A percentile compares a stretch with the other conserved stretches of the same genome.
phyloP scores from a whole-genome alignment of 2,329 filamentous ascomycete species.

The Alternaria sp. region DNA sequence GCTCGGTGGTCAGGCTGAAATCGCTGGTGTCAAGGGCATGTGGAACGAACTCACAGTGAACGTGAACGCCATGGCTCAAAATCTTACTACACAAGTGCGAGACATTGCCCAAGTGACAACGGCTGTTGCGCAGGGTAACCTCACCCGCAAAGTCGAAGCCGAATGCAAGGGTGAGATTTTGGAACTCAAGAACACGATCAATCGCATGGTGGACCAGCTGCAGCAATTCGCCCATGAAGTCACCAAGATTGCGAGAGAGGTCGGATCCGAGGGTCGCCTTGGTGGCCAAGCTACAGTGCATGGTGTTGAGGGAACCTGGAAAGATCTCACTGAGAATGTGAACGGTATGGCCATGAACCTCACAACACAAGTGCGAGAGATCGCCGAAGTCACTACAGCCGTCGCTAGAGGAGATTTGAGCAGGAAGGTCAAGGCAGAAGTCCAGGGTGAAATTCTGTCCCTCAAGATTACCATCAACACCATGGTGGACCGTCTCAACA shows the following conservation, averaged over 20 bases:
- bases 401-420: slow-evolving; percentile 60
- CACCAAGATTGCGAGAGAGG: slow-evolving; percentile 59
- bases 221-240: slow-evolving; percentile 61
- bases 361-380: slow-evolving; percentile 60
- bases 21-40: slow-evolving; percentile 69
- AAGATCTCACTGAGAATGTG: slow-evolving; percentile 61
- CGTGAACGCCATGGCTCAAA: slow-evolving; percentile 62
- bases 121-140: slow-evolving; percentile 58
- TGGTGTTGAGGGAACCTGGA: slow-evolving; percentile 61
- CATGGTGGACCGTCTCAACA: slow-evolving; percentile 70
- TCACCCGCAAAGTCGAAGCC: slow-evolving; percentile 59
- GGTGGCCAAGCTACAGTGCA: slow-evolving; percentile 60
- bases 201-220: slow-evolving; percentile 60
- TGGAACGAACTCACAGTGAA: slow-evolving; percentile 69
- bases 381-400: slow-evolving; percentile 60
- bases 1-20: slow-evolving; percentile 68
- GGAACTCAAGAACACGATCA: slow-evolving; percentile 60
- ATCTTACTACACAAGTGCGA: slow-evolving; percentile 60
- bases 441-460: slow-evolving; percentile 59
- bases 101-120: slow-evolving; percentile 61
- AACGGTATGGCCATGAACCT: slow-evolving; percentile 62
- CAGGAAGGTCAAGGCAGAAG: slow-evolving; percentile 60
- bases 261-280: slow-evolving; percentile 59
- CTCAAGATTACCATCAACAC: slow-evolving; percentile 86
- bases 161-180: slow-evolving; percentile 60